These are phyloP conservation scores for Taiozyma sp. DNA, from an alignment of 1,139 yeast species.

Conservation along the genomic window DNA sequence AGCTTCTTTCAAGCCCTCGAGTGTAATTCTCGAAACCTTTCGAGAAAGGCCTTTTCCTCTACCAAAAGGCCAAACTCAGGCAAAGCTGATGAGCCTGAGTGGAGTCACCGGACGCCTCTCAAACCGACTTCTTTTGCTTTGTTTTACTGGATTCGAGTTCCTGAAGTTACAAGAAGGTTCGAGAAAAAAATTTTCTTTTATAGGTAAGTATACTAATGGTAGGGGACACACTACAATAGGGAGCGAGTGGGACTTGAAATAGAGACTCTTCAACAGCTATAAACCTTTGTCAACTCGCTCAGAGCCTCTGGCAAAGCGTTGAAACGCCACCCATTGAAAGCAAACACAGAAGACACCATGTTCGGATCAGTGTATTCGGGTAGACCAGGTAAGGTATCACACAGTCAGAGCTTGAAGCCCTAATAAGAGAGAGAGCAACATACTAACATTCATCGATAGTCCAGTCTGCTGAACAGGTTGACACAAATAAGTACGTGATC, in stretches of 20 bases:
- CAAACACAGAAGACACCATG: constrained; percentile 25
- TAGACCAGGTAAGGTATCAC: constrained; percentile 31
- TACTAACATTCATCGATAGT: constrained; percentile 17
- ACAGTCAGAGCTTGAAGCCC: too few species aligned
- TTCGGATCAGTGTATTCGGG: constrained; percentile 57
- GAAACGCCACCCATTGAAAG: background rate
- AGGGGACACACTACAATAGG: constrained; percentile 1
- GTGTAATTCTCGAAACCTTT: constrained; percentile 12
- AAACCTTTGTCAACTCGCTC: background rate
- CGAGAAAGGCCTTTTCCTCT: constrained; percentile 1
- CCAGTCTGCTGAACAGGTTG: constrained; percentile 56
- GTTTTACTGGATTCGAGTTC: background rate
- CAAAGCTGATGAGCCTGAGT: background rate
- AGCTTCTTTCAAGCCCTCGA: constrained; percentile 8
- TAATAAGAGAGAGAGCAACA: background rate
- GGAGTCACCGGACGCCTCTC: too few species aligned
- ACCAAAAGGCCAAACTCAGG: background rate
- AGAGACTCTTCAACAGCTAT: background rate
- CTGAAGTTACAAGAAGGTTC: constrained; percentile 1
- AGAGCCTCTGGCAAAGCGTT: background rate
- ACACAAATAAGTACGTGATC: constrained; percentile 56
- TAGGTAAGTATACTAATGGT: background rate
- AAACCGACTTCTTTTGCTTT: background rate
- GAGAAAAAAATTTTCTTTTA: background rate
- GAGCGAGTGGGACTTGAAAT: background rate